A percentile compares a stretch with the other conserved stretches of the same genome.
Conservation (phyloP, 192 early-diverging fungal genomes). For the Coemansia sp. region DNA sequence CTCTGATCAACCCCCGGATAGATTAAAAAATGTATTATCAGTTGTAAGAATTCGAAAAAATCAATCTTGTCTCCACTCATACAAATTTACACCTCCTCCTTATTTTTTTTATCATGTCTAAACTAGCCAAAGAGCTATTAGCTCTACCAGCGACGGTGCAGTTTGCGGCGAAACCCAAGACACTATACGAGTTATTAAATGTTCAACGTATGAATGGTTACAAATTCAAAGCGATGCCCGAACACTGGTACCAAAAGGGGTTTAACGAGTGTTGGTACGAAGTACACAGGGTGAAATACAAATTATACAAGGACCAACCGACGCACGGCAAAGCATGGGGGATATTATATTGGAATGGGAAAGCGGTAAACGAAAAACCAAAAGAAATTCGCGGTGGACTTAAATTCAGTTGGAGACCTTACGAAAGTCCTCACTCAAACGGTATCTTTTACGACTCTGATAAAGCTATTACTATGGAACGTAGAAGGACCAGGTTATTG, state of each 20-base stretch:
- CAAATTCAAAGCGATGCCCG: slow-evolving; percentile 38
- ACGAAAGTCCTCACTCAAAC: slow-evolving; percentile 35
- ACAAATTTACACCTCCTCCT: no score
- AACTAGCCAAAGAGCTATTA: slow-evolving; percentile 34
- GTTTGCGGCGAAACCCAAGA: slow-evolving; percentile 39
- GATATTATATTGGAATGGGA: slow-evolving; percentile 42
- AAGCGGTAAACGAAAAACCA: slow-evolving; percentile 19
- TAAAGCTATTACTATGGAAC: slow-evolving; percentile 19
- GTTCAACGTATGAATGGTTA: slow-evolving; percentile 36
- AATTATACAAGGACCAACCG: slow-evolving; percentile 30
- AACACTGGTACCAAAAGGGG: slow-evolving; percentile 49
- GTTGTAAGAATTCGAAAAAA: background rate
- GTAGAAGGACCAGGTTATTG: slow-evolving; percentile 23
- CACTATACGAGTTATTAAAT: slow-evolving; percentile 46
- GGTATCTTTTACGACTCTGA: slow-evolving; percentile 32
- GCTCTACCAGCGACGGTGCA: slow-evolving; percentile 18
- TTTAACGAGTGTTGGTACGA: slow-evolving; percentile 47
- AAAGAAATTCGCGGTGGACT: slow-evolving; percentile 41
- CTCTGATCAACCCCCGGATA: no score
- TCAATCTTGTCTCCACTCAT: background rate
- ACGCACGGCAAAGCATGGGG: slow-evolving; percentile 55
- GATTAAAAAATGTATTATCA: no score
- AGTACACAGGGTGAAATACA: slow-evolving; percentile 41
- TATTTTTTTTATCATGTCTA: slow-evolving; percentile 35
- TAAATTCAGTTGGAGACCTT: slow-evolving; percentile 47